phyloP scores from a whole-genome alignment of 2,329 filamentous ascomycete species.

The Penicillium freii region DNA sequence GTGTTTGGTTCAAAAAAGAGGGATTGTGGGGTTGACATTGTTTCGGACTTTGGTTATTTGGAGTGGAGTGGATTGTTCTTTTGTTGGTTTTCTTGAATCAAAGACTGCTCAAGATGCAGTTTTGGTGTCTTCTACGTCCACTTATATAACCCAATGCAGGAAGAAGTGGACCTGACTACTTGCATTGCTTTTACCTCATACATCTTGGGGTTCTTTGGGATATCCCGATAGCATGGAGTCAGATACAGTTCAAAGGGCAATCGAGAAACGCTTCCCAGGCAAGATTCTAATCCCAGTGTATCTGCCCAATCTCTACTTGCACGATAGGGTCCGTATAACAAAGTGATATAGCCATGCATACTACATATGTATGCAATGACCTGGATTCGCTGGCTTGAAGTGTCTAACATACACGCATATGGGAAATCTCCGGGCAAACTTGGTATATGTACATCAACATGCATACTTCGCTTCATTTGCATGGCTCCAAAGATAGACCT shows the following conservation, averaged over 20 bases:
- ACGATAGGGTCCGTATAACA: neutral
- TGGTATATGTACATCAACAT: neutral
- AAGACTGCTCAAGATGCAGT: neutral
- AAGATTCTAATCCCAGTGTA: neutral
- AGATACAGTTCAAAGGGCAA: neutral
- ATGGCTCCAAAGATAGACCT: too few species aligned
- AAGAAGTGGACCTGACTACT: neutral
- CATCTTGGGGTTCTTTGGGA: neutral
- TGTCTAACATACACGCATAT: neutral
- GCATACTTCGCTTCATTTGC: too few species aligned
- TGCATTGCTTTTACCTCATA: neutral
- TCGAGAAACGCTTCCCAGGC: neutral
- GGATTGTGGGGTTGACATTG: neutral
- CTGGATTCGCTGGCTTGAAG: neutral
- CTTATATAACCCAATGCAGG: neutral
- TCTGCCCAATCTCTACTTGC: constrained; percentile 1
- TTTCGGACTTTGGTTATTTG: neutral
- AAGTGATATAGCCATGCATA: neutral
- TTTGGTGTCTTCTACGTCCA: too few species aligned
- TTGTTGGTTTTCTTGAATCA: neutral
- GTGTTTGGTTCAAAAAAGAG: constrained; percentile 16
- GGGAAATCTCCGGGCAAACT: neutral
- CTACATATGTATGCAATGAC: neutral
- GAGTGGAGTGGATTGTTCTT: neutral
- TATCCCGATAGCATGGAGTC: constrained; percentile 1